phyloP scores from a whole-genome alignment of 345 rosid genomes.

The Brassica carinata region DNA sequence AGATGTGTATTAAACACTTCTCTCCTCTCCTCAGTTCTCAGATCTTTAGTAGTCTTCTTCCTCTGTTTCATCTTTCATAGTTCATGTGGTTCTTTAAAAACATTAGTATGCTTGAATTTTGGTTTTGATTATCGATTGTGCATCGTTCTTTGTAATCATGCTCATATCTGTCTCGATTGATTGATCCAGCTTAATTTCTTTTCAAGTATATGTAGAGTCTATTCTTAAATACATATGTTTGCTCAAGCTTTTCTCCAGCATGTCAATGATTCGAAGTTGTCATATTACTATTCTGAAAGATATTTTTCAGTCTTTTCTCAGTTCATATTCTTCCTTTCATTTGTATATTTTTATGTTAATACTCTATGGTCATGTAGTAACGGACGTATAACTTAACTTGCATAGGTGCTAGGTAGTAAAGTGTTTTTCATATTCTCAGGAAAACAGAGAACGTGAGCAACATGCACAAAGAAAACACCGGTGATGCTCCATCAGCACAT shows the following conservation, averaged over 20 bases:
- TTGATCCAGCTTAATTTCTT: not conserved
- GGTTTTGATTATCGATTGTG: not conserved
- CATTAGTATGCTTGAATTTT: not conserved
- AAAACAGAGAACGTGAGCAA: not conserved
- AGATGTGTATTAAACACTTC: not conserved
- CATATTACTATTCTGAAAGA: not conserved
- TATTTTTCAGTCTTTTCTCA: not conserved
- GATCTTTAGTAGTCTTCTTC: conserved; percentile 10
- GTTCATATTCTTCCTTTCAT: not conserved
- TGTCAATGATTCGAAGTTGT: not conserved
- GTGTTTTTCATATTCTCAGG: not conserved
- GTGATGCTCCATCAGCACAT: conserved; percentile 47
- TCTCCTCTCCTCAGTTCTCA: not conserved
- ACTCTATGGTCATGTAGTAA: not conserved
- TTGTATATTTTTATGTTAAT: not conserved
- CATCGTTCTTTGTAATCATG: not conserved
- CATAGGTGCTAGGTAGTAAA: not conserved
- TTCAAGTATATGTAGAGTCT: not conserved
- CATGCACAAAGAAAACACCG: conserved; percentile 55
- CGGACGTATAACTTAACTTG: not conserved
- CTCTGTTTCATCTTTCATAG: not conserved
- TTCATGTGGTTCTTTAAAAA: not conserved
- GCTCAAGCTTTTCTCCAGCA: not conserved
- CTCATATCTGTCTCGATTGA: not conserved
- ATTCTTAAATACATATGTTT: not conserved